Base-by-base conservation (phyloP, 371 early-diverging fungal species). In the Rhizopus delemar region DNA sequence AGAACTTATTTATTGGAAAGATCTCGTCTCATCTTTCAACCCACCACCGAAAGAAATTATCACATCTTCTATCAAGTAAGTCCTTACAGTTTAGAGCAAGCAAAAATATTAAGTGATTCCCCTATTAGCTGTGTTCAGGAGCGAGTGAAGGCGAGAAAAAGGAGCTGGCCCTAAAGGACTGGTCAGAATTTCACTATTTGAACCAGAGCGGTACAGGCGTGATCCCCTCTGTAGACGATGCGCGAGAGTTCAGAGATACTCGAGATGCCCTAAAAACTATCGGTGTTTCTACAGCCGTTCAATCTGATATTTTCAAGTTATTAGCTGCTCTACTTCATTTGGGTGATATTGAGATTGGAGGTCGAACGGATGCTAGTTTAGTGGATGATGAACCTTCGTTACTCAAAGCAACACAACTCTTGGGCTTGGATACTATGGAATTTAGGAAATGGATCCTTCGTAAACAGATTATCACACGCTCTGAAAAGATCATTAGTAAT, bases 1-100 rank as follows among this genome's bases (percentile, higher is more conserved):
- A 86, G 94, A 43, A 99, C 97, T 8, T 99, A 99, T 72, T 84
- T 99, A 9, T 73, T 99, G 57, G 99, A 99, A 77, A 87, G 97
- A 50, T 95, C 97, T 15, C 89, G 99, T 65, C 80, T 99, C 16
- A 88, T 95, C 31, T 93, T 92, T 70, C 98, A 97, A 80, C 94
- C 96, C 2, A 78, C 83, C n/a, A 85, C 84, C 3, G 99, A 99
- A 74, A 86, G 98, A 67, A 99, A 98, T 82, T 99, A 98, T 77
- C 99, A 99, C 77, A 93, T 99, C 59, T 99, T 99, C 76, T 99
- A 99, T 80, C 96, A 92, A 70, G 81, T 78, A 69, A 38, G 48
- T 39, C 39, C 12, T 39, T 39, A 31, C 43, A 22, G 22, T 49
- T 56, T 41, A 22, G 22, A 22, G 0, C 22, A 22, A 22, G 22